phyloP scores from a whole-genome alignment of 139 green algal genomes.

The Tetraselmis striata region DNA sequence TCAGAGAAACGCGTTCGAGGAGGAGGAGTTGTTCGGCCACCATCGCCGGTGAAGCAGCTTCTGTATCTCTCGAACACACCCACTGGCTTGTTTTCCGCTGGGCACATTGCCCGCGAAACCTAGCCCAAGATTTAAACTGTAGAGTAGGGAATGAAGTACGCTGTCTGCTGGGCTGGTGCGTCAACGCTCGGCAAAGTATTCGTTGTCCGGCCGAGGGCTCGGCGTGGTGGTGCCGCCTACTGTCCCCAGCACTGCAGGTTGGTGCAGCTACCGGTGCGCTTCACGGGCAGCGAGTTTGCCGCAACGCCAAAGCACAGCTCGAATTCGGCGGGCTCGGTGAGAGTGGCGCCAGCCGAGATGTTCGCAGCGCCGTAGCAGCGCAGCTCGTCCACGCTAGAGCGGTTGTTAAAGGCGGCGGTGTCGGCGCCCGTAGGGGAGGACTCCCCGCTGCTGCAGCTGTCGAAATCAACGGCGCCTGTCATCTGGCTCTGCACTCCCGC shows the following conservation, averaged over 20 bases:
- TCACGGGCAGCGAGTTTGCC: neutral
- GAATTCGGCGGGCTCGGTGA: neutral
- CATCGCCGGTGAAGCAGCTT: too few relatives aligned
- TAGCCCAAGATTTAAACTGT: too few relatives aligned
- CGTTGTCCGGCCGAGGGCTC: too few relatives aligned
- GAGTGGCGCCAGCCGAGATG: neutral
- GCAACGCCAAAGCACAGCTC: neutral
- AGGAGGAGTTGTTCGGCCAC: too few relatives aligned
- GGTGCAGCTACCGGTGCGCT: neutral
- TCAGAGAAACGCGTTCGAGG: too few relatives aligned
- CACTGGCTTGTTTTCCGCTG: too few relatives aligned
- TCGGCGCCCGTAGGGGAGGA: neutral
- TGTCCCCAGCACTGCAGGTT: neutral
- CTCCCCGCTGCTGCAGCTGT: neutral
- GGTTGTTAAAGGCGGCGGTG: neutral
- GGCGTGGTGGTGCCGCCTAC: too few relatives aligned
- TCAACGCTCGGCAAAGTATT: too few relatives aligned
- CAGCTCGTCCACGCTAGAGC: neutral
- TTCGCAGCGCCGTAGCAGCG: neutral
- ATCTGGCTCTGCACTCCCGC: neutral
- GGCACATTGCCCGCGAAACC: too few relatives aligned
- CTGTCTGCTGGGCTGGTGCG: too few relatives aligned
- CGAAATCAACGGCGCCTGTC: neutral
- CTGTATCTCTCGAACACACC: too few relatives aligned
- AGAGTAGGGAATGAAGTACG: too few relatives aligned